Base-by-base conservation (phyloP, 78 protist species). In the Capsaspora owczarzaki region DNA sequence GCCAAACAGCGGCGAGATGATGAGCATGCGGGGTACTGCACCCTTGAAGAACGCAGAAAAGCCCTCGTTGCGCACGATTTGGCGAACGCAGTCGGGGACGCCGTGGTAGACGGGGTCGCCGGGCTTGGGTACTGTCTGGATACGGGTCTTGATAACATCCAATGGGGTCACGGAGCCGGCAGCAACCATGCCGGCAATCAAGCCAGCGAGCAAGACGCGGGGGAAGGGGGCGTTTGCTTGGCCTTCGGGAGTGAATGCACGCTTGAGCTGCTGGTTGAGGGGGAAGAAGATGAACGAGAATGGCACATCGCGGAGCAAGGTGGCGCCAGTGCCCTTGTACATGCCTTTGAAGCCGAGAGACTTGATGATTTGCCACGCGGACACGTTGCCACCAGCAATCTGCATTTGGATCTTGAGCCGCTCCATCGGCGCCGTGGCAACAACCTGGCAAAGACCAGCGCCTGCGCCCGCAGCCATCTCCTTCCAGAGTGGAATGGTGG, bases 391-490 rank as follows among this genome's bases (percentile, higher is more conserved):
- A 2, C 22, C 43, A 23, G 2, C 0, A 5, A 49, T 4, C 78
- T 74, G 78, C 41, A 74, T 0, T 25, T 49, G 68, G 8, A 74
- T 53, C 78, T 74, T 74, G 63, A 49, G 27, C 22, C 43, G 14
- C 78, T 74, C 78, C 47, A 74, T 49, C 63, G 78, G 78, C 38
- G 53, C 19, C 33, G 78, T 74, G 20, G 16, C 66, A 1, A 74
- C 66, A 40, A 49, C 63, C 78, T 74, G 78, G 78, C 78, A 47
- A 20, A 74, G 20, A 2, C 78, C 78, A 37, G 78, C 78, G 31
- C 2, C 0, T 19, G n/a, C 40, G n/a, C 78, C 78, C 23, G 78
- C 37, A 6, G 20, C 22, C 16, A 49, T 23, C 43, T 74, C 66
- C 29, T 49, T 33, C 33, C 14, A 8, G 29, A 46, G 43, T 27